phyloP scores from a whole-genome alignment of 1,284 basidiomycete species.

The Ustilago nuda region DNA sequence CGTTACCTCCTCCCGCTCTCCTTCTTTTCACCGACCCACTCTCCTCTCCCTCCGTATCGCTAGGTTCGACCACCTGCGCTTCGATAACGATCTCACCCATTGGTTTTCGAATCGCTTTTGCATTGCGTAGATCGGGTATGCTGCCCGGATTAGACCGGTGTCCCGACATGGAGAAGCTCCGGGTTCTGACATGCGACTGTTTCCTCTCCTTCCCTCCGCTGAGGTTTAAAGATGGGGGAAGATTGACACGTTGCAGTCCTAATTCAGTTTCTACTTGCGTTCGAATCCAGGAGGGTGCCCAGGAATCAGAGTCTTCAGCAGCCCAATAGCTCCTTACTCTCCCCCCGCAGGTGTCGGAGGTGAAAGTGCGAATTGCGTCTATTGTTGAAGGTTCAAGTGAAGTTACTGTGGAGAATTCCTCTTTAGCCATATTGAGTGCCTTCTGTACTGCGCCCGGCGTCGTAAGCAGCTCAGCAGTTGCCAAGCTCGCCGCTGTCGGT shows the following conservation, averaged over 20 bases:
- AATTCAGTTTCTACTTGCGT: slow-evolving; percentile 38
- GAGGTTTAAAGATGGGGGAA: slow-evolving; percentile 14
- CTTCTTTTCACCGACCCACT: too few species aligned
- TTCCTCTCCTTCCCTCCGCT: background rate
- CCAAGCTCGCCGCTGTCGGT: slow-evolving; percentile 20
- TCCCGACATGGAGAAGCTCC: slow-evolving; percentile 38
- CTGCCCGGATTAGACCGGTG: slow-evolving; percentile 31
- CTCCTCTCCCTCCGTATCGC: slow-evolving; percentile 21
- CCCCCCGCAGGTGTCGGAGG: background rate
- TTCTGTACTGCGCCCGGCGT: slow-evolving; percentile 45
- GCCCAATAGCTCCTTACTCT: slow-evolving; percentile 29
- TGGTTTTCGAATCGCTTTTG: slow-evolving; percentile 36
- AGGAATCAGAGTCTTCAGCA: slow-evolving; percentile 34
- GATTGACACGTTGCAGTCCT: slow-evolving; percentile 25
- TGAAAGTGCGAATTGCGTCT: slow-evolving; percentile 23
- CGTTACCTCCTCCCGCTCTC: background rate
- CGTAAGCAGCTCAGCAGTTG: slow-evolving; percentile 50
- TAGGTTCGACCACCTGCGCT: slow-evolving; percentile 25
- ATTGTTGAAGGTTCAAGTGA: slow-evolving; percentile 18
- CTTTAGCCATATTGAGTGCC: slow-evolving; percentile 51
- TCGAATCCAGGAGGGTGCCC: slow-evolving; percentile 53
- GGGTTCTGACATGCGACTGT: slow-evolving; percentile 24
- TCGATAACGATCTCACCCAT: slow-evolving; percentile 55
- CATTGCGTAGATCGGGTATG: slow-evolving; percentile 27
- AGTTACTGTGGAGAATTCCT: slow-evolving; percentile 52